These are phyloP conservation scores for Gynostemma pentaphyllum DNA, from an alignment of 306 rosid genomes.

Conservation along the genomic window DNA sequence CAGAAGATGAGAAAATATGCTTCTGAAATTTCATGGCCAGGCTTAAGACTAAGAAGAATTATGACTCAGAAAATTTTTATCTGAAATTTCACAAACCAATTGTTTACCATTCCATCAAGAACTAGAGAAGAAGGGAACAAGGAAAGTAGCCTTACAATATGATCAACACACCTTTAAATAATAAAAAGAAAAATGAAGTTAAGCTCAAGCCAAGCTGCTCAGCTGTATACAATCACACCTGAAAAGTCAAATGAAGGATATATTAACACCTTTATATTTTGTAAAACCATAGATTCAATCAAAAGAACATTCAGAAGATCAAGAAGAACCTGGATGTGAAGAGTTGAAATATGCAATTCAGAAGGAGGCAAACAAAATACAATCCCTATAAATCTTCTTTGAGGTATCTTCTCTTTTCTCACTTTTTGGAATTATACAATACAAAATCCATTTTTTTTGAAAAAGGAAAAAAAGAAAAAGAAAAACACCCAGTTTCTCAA, in stretches of 20 bases:
- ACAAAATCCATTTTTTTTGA: slow-evolving; percentile 11
- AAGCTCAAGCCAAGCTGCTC: slow-evolving; percentile 51
- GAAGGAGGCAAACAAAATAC: slow-evolving; percentile 59
- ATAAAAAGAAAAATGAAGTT: slow-evolving; percentile 27
- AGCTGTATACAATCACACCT: slow-evolving; percentile 59
- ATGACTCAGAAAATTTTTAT: slow-evolving; percentile 29
- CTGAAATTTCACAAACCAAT: slow-evolving; percentile 58
- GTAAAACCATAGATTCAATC: neutral
- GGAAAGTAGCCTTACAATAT: slow-evolving; percentile 39
- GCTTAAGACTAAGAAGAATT: too few relatives aligned
- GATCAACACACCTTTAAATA: slow-evolving; percentile 77
- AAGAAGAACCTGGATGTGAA: slow-evolving; percentile 12
- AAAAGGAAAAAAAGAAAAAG: slow-evolving; percentile 19
- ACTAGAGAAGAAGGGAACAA: slow-evolving; percentile 46
- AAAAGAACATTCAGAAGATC: neutral
- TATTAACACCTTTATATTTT: neutral
- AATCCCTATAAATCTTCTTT: slow-evolving; percentile 35
- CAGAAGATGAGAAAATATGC: neutral
- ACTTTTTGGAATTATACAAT: slow-evolving; percentile 10
- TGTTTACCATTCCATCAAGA: slow-evolving; percentile 48
- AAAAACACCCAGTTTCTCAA: slow-evolving; percentile 35
- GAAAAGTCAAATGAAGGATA: slow-evolving; percentile 29
- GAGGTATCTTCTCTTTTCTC: slow-evolving; percentile 29
- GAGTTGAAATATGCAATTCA: slow-evolving; percentile 27
- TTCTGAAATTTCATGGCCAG: too few relatives aligned